Evolutionary conservation across 495 filamentous ascomycete species (phyloP).

Genomic region (Talaromyces nanjingensis): DNA sequence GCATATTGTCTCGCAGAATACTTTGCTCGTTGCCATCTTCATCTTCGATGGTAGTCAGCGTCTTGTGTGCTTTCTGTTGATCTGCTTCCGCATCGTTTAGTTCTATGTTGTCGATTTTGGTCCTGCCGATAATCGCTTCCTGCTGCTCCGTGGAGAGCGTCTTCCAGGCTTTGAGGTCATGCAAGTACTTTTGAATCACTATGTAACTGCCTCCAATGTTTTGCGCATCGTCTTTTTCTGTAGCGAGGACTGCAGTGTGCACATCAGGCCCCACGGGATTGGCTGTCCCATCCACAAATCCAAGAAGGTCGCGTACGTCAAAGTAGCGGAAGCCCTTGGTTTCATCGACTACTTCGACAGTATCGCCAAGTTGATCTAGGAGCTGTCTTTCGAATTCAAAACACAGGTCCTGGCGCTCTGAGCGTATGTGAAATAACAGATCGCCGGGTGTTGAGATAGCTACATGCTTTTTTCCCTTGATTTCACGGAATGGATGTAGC

Average conservation of each 20-base stretch:
- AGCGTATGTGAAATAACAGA: constrained; percentile 50
- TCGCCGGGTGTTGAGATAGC: constrained; percentile 48
- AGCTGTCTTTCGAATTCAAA: constrained; percentile 52
- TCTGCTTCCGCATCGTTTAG: constrained; percentile 42
- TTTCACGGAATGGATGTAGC: constrained; percentile 42
- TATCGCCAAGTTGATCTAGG: constrained; percentile 39
- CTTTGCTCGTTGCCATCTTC: constrained; percentile 43
- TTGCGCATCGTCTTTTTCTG: constrained; percentile 31
- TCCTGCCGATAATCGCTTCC: constrained; percentile 50
- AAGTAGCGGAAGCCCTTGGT: constrained; percentile 55
- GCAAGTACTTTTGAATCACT: constrained; percentile 53
- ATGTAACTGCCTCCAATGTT: constrained; percentile 46
- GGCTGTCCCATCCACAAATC: constrained; percentile 54
- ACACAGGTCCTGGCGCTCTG: constrained; percentile 49
- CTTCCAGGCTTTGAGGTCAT: constrained; percentile 42
- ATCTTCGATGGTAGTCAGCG: constrained; percentile 47
- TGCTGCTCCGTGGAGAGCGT: constrained; percentile 42
- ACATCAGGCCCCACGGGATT: constrained; percentile 47
- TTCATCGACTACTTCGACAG: constrained; percentile 41
- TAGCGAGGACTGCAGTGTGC: constrained; percentile 33
- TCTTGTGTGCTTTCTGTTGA: constrained; percentile 45
- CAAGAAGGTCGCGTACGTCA: constrained; percentile 50
- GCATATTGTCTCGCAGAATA: constrained; percentile 55
- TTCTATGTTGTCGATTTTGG: constrained; percentile 50
- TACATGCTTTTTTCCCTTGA: constrained; percentile 38